phyloP scores from a whole-genome alignment of 768 basidiomycete species.

The Trametes villosa region DNA sequence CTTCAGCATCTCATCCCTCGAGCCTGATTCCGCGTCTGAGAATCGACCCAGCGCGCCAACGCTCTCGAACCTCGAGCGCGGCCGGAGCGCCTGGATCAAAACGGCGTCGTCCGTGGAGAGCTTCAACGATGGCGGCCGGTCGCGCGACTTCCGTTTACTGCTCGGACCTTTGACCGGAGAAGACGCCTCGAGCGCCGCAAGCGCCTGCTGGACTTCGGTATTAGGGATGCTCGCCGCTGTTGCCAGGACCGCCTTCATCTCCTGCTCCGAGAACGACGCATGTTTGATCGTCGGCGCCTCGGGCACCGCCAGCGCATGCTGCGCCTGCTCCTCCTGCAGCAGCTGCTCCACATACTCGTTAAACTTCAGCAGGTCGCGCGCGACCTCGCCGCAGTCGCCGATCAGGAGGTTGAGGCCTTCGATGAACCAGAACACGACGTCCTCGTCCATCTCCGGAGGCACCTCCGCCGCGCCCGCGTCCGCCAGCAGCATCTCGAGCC shows the following conservation, averaged over 20 bases:
- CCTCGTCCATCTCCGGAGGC: slow-evolving; percentile 16
- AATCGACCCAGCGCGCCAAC: slow-evolving; percentile 6
- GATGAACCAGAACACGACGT: slow-evolving; percentile 20
- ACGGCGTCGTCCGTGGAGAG: slow-evolving; percentile 23
- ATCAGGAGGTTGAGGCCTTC: slow-evolving; percentile 20
- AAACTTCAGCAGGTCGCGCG: slow-evolving; percentile 19
- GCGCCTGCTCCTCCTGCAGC: slow-evolving; percentile 3
- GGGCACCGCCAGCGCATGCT: neutral
- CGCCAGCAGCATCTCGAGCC: slow-evolving; percentile 8
- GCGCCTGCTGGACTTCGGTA: slow-evolving; percentile 7
- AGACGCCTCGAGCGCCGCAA: slow-evolving; percentile 12
- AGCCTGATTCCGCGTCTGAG: slow-evolving; percentile 3
- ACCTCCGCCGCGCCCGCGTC: neutral
- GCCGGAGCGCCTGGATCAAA: slow-evolving; percentile 13
- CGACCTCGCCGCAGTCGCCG: slow-evolving; percentile 21
- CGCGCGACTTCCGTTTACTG: slow-evolving; percentile 1
- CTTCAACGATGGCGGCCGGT: slow-evolving; percentile 18
- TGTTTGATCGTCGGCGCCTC: slow-evolving; percentile 2
- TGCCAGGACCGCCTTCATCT: slow-evolving; percentile 13
- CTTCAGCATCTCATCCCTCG: neutral
- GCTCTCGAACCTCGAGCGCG: slow-evolving; percentile 12
- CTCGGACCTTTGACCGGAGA: neutral
- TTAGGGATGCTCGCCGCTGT: slow-evolving; percentile 10
- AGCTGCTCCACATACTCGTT: slow-evolving; percentile 16
- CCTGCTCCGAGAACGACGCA: slow-evolving; percentile 20